These are phyloP conservation scores for Talaromyces liani DNA, from an alignment of 495 filamentous ascomycete genomes.

Conservation along the genomic window DNA sequence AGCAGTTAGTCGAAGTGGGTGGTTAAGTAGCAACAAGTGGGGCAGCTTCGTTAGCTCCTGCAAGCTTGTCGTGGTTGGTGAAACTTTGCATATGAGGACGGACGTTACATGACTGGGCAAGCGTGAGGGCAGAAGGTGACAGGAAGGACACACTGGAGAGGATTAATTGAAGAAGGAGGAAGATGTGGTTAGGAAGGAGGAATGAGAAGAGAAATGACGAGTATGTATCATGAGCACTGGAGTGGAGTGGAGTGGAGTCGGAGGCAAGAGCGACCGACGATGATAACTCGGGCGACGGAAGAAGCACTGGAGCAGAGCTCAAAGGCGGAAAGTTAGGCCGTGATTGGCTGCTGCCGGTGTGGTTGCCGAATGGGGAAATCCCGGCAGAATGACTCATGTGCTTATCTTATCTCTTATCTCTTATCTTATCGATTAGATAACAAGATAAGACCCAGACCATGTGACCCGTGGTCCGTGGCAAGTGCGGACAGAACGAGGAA, in stretches of 20 bases:
- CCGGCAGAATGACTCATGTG: neutral
- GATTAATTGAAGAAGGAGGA: neutral
- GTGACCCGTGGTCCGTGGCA: neutral
- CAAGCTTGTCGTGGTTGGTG: neutral
- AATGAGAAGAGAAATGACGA: neutral
- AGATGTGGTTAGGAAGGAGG: neutral
- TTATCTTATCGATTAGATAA: conserved; percentile 1
- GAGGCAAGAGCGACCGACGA: neutral
- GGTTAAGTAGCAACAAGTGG: neutral
- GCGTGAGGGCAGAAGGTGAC: neutral
- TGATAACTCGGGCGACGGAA: neutral
- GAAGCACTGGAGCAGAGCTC: neutral
- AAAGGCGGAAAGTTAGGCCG: neutral
- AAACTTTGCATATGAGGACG: neutral
- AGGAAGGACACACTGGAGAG: neutral
- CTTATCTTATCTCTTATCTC: neutral
- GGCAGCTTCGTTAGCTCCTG: neutral
- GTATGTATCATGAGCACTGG: neutral
- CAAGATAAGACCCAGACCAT: too few relatives aligned
- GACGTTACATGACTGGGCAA: neutral
- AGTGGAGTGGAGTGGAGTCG: neutral
- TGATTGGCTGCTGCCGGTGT: neutral
- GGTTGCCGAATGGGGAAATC: neutral
- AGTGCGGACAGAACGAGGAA: neutral
- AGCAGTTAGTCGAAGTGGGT: neutral